These are phyloP conservation scores for Leucogyrophana mollusca DNA, from an alignment of 768 basidiomycete genomes.

Conservation along the genomic window DNA sequence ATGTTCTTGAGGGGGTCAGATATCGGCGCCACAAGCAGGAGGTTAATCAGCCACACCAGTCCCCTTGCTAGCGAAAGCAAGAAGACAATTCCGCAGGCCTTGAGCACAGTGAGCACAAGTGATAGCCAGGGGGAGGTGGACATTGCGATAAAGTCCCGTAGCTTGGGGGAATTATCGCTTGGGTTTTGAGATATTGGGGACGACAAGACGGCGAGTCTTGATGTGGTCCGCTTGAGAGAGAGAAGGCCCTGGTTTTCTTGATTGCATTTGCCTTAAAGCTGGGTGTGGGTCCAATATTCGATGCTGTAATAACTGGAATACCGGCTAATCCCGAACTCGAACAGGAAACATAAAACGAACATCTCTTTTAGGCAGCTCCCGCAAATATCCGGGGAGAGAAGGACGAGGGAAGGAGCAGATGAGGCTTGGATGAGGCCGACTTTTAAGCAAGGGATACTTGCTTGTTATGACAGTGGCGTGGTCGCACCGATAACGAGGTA, in stretches of 20 bases:
- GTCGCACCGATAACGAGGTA: too few species aligned
- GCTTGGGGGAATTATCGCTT: neutral
- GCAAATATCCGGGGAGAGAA: too few species aligned
- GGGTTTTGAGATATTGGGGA: neutral
- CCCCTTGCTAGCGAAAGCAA: slow-evolving; percentile 35
- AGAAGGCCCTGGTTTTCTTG: neutral
- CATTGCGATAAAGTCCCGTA: too few species aligned
- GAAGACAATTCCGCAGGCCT: slow-evolving; percentile 27
- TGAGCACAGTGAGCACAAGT: slow-evolving; percentile 10
- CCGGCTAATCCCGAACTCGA: too few species aligned
- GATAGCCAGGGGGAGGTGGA: too few species aligned
- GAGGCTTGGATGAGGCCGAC: too few species aligned
- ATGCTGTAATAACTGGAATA: neutral
- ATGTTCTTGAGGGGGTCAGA: slow-evolving; percentile 47
- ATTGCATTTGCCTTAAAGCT: neutral
- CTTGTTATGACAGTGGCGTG: too few species aligned
- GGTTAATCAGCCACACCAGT: slow-evolving; percentile 39
- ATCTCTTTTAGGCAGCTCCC: slow-evolving; percentile 3
- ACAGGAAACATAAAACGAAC: slow-evolving; percentile 3
- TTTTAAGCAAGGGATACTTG: too few species aligned
- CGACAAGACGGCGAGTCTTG: neutral
- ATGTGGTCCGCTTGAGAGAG: slow-evolving; percentile 1
- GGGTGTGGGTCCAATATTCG: neutral
- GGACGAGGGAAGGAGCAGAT: too few species aligned
- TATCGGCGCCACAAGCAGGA: slow-evolving; percentile 42